phyloP scores from a whole-genome alignment of 2,329 filamentous ascomycete genomes.

The Fusarium siculi region DNA sequence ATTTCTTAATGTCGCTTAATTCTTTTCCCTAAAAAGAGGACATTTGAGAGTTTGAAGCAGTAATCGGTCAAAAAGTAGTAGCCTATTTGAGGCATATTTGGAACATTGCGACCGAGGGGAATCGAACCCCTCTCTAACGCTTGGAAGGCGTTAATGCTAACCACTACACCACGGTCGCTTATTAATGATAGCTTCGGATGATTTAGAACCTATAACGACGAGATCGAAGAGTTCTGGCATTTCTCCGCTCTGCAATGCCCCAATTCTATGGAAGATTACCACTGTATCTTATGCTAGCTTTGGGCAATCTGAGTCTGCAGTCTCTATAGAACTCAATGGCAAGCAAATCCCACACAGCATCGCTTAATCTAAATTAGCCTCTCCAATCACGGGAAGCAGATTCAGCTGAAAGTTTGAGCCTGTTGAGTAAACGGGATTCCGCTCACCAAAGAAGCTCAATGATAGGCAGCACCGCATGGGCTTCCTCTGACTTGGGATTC shows the following conservation, averaged over 20 bases:
- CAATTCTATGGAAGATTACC: background rate
- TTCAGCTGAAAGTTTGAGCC: background rate
- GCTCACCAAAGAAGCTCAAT: background rate
- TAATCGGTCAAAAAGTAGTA: accelerated
- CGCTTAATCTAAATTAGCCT: too few relatives aligned
- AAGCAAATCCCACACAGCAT: background rate
- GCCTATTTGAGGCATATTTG: accelerated
- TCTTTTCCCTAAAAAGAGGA: background rate
- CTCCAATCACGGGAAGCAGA: background rate
- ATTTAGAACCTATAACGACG: accelerated
- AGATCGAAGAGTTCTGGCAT: accelerated
- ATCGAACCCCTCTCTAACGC: constrained; percentile 27
- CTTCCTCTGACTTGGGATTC: background rate
- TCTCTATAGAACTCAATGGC: too few relatives aligned
- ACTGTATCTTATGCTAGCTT: background rate
- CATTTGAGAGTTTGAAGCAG: accelerated
- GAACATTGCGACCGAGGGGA: constrained; percentile 5
- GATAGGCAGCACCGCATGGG: background rate
- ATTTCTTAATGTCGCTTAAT: background rate
- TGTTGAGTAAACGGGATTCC: background rate
- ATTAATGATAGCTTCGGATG: accelerated
- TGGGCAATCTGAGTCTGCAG: background rate
- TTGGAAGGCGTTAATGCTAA: constrained; percentile 30
- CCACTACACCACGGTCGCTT: constrained; percentile 24
- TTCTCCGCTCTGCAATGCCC: background rate